Conservation (phyloP, 2,329 filamentous ascomycete genomes). For the Neonectria neomacrospora region DNA sequence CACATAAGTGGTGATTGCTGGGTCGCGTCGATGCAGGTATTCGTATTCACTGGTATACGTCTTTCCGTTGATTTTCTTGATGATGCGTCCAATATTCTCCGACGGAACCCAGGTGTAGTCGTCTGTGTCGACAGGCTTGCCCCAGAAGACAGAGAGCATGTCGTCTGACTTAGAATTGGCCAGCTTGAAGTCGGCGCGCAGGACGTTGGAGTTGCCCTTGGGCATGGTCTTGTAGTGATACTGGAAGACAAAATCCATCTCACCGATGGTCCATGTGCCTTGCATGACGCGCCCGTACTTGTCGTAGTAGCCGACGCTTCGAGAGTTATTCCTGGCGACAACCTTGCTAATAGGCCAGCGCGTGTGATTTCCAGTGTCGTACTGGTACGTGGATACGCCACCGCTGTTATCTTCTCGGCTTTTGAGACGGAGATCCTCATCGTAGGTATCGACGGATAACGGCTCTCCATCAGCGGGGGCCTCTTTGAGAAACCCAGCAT, state of each 20-base stretch:
- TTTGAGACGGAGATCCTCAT: constrained; percentile 25
- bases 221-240: constrained; percentile 31
- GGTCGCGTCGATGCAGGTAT: constrained; percentile 34
- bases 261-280: constrained; percentile 22
- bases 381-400: constrained; percentile 24
- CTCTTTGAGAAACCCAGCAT: constrained; percentile 23
- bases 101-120: constrained; percentile 35
- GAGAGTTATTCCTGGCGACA: constrained; percentile 7
- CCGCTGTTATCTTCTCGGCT: constrained; percentile 11
- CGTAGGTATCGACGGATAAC: constrained; percentile 23
- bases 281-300: constrained; percentile 29
- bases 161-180: constrained; percentile 8
- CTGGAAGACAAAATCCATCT: constrained; percentile 26
- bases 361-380: constrained; percentile 11
- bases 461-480: constrained; percentile 14
- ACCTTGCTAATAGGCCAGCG: constrained; percentile 24
- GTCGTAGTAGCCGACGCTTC: constrained; percentile 31
- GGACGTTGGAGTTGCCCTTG: constrained; percentile 29
- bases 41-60: constrained; percentile 30
- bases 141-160: constrained; percentile 34
- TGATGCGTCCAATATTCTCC: constrained; percentile 26
- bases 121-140: constrained; percentile 30
- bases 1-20: constrained; percentile 22
- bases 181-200: constrained; percentile 31
- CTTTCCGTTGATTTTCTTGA: constrained; percentile 23